Evolutionary conservation across 805 yeast species (phyloP), one percentile per base, ranked within the genome.

Genomic region (Saturnispora sekii): DNA sequence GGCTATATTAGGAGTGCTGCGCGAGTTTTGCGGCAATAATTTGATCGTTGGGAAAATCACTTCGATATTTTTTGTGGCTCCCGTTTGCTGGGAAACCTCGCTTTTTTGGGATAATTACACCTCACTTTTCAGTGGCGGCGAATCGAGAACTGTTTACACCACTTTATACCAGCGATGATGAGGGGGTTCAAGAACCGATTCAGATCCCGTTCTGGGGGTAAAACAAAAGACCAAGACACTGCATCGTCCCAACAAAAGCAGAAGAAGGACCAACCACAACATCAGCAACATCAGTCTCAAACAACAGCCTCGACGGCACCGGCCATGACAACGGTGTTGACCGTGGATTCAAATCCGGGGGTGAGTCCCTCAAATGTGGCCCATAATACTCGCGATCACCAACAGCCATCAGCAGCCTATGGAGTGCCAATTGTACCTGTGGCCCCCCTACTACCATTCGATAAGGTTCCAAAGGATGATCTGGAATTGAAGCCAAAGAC

Each of bases 401-500:
- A 32, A 11, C 30, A 40, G 14, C 12, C 18, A 14, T 11, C 35
- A 10, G 26, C 40, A 9, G 42, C 40, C 15, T 36, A 37, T 41
- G 26, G 26, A 21, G 26, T 21, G 8, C 26, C 26, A 21, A 21
- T 21, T 21, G 26, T 21, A 21, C 26, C 26, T 21, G 26, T 21
- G 38, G 51, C 64, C 5, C 46, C 63, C 7, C 64, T 60, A 46
- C 50, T 58, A 8, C 53, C 61, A 14, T 60, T 58, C 41, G 64
- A 61, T 47, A 59, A 54, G 44, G 54, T 62, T 6, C 66, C 80
- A 28, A 77, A 77, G 57, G 84, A 83, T 53, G 79, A 85, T 53
- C 72, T 89, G 47, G 97, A 89, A 57, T 73, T 89, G 53, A 82
- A 89, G 44, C 57, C 60, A 9, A 55, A 60, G 47, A 74, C 84